Evolutionary conservation across 75 land plant species (phyloP), one percentile per base, ranked within the genome.

Genomic region (Selaginella moellendorffii): DNA sequence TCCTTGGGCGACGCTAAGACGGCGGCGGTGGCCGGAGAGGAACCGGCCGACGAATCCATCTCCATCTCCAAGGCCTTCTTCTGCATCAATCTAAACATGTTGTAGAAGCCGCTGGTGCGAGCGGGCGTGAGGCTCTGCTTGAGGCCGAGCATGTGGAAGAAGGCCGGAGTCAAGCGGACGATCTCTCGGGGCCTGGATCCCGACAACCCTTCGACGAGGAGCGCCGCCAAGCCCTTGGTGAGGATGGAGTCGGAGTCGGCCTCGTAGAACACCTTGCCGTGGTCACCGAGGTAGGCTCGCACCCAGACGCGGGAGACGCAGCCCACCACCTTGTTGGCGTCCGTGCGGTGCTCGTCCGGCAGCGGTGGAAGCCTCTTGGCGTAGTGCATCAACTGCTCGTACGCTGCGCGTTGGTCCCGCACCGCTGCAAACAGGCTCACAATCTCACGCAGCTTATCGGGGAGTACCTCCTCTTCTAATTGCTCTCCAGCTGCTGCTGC

Each of bases 281-380:
- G 79, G 1, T 54, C 56, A 27, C 78, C 88, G 0, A 79, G 54
- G 56, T 53, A 76, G 20, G 88, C 87, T 54, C n/a, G n/a, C 76
- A 91, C 88, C 97, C 97, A 91, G n/a, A 91, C 97, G 74, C 85
- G 93, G 10, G 97, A 91, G 26, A 91, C 97, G 54, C n/a, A n/a
- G n/a, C n/a, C n/a, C n/a, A n/a, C n/a, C n/a, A 91, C 97, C 66
- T 78, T 79, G 79, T 91, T 82, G 27, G 70, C 76, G 5, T 19
- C 70, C 24, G 76, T 85, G 65, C 81, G 77, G 73, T 60, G 73
- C 51, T 69, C 70, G 31, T 74, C 24, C n/a, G 77, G 73, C 18
- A 91, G 67, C 0, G 93, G 86, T 0, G 67, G 68, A 5, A 87
- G 64, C n/a, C n/a, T 72, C 66, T 68, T 69, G 0, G 77, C 88